Conservation (phyloP, 2,329 filamentous ascomycete species). For the Grosmannia serpens region DNA sequence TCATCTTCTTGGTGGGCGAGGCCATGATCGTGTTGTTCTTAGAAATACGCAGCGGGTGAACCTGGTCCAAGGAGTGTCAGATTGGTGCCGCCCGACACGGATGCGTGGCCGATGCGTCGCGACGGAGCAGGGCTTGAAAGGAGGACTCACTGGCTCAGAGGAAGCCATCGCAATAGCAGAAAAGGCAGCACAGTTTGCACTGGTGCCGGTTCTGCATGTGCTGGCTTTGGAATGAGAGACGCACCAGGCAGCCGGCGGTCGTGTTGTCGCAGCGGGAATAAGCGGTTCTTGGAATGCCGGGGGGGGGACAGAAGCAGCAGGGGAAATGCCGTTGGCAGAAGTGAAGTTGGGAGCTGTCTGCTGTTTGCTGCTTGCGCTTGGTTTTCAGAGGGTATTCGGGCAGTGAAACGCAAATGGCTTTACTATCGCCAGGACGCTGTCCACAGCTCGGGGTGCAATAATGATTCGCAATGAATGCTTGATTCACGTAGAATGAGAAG, state of each 20-base stretch:
- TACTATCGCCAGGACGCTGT: neutral
- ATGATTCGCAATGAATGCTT: neutral
- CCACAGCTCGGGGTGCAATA: neutral
- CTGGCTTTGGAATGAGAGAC: neutral
- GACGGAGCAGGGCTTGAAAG: neutral
- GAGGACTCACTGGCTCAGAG: constrained; percentile 11
- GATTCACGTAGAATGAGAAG: neutral
- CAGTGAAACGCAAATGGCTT: neutral
- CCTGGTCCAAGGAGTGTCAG: constrained; percentile 29
- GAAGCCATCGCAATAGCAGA: constrained; percentile 8
- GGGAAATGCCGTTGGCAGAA: neutral
- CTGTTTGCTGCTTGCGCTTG: neutral
- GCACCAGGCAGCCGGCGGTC: neutral
- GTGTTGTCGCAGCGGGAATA: neutral
- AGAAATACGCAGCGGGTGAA: constrained; percentile 68
- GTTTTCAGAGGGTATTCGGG: neutral
- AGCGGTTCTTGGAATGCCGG: neutral
- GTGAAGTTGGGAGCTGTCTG: neutral
- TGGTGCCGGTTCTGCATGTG: neutral
- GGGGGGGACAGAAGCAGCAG: neutral
- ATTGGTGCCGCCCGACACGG: neutral
- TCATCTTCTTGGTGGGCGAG: constrained; percentile 53
- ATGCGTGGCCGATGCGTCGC: neutral
- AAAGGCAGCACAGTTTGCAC: neutral
- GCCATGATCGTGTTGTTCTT: constrained; percentile 47